A percentile compares a stretch with the other conserved stretches of the same genome.
phyloP scores from a whole-genome alignment of 257 asterid genomes.

The Solanum chilense region DNA sequence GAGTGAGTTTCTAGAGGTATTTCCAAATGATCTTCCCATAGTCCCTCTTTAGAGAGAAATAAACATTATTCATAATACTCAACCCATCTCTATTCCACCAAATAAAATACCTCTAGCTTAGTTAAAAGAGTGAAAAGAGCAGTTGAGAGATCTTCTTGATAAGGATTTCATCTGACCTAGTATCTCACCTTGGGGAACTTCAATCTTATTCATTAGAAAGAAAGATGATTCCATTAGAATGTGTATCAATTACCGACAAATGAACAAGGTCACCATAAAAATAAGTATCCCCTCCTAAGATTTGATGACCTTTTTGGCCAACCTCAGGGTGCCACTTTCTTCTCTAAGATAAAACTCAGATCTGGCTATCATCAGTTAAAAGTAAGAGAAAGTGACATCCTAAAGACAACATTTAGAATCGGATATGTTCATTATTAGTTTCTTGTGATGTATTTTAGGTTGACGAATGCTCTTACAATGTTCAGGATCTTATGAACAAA shows the following conservation, averaged over 20 bases:
- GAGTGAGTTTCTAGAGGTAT: background rate
- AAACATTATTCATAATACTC: no score
- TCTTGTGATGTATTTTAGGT: background rate
- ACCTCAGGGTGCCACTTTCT: background rate
- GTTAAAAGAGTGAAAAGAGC: background rate
- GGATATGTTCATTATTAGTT: background rate
- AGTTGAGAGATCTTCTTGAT: background rate
- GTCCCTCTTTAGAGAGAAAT: background rate
- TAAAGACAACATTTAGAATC: background rate
- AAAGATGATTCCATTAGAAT: background rate
- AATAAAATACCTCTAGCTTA: background rate
- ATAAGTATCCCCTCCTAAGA: background rate
- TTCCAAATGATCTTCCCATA: no score
- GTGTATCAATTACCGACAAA: no score
- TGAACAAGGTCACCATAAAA: no score
- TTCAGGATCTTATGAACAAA: background rate
- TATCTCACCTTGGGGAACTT: background rate
- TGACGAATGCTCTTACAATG: background rate
- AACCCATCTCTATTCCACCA: background rate
- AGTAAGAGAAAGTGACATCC: background rate
- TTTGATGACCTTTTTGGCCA: background rate
- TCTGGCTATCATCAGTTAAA: background rate
- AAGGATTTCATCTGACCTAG: background rate
- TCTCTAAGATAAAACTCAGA: background rate
- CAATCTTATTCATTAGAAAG: no score